phyloP scores from a whole-genome alignment of 352 stramenopile genomes.

The Phytophthora syringae region DNA sequence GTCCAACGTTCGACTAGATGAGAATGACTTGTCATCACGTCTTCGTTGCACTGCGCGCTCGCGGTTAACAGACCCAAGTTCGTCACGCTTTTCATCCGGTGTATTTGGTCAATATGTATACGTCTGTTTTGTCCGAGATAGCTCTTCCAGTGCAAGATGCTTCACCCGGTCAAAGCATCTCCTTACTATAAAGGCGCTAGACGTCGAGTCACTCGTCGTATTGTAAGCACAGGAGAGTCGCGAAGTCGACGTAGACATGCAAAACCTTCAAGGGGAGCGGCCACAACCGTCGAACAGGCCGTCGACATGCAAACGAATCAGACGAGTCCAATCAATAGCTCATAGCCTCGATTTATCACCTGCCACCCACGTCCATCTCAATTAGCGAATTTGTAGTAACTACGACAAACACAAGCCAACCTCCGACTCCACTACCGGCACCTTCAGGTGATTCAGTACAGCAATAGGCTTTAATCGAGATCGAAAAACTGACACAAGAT shows the following conservation, averaged over 20 bases:
- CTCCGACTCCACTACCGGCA: too few relatives aligned
- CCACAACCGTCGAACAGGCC: neutral
- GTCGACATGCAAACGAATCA: too few relatives aligned
- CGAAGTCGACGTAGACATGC: neutral
- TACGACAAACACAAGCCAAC: too few relatives aligned
- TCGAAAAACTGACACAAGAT: too few relatives aligned
- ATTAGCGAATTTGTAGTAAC: too few relatives aligned
- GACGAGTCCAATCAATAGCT: too few relatives aligned
- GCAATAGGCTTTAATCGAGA: too few relatives aligned
- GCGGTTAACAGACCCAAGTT: neutral
- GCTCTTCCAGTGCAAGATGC: neutral
- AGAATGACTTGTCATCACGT: constrained; percentile 1
- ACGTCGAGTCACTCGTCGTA: neutral
- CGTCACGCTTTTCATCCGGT: neutral
- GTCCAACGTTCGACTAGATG: constrained; percentile 4
- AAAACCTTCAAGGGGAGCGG: neutral
- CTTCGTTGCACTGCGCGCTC: neutral
- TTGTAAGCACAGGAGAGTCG: neutral
- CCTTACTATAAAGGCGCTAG: neutral
- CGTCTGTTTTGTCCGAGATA: too few relatives aligned
- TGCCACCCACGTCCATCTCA: too few relatives aligned
- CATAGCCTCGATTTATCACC: too few relatives aligned
- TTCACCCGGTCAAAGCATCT: neutral
- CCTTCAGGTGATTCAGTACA: too few relatives aligned
- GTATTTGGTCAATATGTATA: constrained; percentile 1